phyloP scores from a whole-genome alignment of 2,329 filamentous ascomycete genomes.

The Acarospora socialis region DNA sequence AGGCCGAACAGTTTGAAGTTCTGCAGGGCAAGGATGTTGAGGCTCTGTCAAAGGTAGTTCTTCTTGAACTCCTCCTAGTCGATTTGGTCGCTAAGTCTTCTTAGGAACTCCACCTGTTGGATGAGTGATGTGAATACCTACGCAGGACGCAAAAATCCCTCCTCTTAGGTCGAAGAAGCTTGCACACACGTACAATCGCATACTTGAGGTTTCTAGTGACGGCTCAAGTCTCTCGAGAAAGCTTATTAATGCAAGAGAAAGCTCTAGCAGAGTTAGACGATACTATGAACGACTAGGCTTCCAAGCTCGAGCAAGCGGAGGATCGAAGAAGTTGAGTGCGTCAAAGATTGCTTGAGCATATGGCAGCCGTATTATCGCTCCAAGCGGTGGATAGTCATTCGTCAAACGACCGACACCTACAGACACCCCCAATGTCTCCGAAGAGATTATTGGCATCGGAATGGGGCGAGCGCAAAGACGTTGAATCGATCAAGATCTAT shows the following conservation, averaged over 20 bases:
- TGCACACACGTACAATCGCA: conserved; percentile 63
- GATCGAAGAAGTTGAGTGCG: conserved; percentile 60
- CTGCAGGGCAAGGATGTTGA: conserved; percentile 17
- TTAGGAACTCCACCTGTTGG: conserved; percentile 59
- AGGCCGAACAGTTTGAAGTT: conserved; percentile 17
- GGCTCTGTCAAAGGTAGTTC: conserved; percentile 17
- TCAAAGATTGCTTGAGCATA: conserved; percentile 69
- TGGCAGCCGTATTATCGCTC: conserved; percentile 54
- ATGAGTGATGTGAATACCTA: conserved; percentile 65
- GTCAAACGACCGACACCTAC: conserved; percentile 9
- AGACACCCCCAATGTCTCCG: conserved; percentile 43
- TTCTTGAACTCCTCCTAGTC: neutral
- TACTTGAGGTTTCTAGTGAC: conserved; percentile 58
- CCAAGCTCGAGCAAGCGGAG: conserved; percentile 66
- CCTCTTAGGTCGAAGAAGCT: conserved; percentile 58
- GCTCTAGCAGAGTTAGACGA: conserved; percentile 60
- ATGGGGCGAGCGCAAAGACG: conserved; percentile 26
- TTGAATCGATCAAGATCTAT: conserved; percentile 55
- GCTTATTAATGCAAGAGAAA: conserved; percentile 67
- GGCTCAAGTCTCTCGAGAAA: conserved; percentile 58
- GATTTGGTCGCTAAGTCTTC: neutral
- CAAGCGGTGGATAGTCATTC: conserved; percentile 14
- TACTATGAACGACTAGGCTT: conserved; percentile 68
- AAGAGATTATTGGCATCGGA: conserved; percentile 28
- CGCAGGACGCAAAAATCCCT: conserved; percentile 63